A percentile compares a stretch with the other conserved stretches of the same genome.
Evolutionary conservation across 306 rosid genomes (phyloP).

Genomic region (Lathyrus aphaca): DNA sequence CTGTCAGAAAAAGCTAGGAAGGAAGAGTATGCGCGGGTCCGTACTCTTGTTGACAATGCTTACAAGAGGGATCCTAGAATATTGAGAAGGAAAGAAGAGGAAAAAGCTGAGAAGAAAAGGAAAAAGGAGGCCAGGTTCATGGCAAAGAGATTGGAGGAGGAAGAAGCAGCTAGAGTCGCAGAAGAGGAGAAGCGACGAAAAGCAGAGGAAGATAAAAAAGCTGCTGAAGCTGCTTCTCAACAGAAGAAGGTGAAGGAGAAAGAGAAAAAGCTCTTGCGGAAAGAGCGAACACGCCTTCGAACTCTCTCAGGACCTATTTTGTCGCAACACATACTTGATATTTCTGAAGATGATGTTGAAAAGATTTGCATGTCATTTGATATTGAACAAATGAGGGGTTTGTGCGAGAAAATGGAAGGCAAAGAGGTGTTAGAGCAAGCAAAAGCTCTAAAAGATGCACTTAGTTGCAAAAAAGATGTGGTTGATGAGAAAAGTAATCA

Average conservation of each 20-base stretch:
- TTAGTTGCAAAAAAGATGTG: constrained; percentile 43
- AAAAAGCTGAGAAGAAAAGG: constrained; percentile 75
- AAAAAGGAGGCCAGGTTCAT: constrained; percentile 78
- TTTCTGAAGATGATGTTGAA: constrained; percentile 76
- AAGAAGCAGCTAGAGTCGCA: constrained; percentile 81
- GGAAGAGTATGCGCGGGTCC: constrained; percentile 83
- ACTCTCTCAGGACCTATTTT: constrained; percentile 63
- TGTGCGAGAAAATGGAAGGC: constrained; percentile 77
- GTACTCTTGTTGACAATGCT: constrained; percentile 87
- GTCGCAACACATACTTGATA: constrained; percentile 51
- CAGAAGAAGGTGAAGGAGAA: constrained; percentile 85
- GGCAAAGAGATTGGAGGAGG: constrained; percentile 87
- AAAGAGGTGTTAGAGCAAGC: constrained; percentile 60
- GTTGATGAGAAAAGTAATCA: constrained; percentile 49
- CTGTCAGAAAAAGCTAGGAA: constrained; percentile 92
- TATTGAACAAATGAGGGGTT: constrained; percentile 64
- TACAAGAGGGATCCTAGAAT: constrained; percentile 91
- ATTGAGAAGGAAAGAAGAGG: constrained; percentile 78
- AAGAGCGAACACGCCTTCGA: constrained; percentile 83
- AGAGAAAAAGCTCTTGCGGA: constrained; percentile 91
- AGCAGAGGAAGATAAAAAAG: constrained; percentile 77
- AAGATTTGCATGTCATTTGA: constrained; percentile 69
- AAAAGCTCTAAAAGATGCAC: constrained; percentile 57
- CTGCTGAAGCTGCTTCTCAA: constrained; percentile 78
- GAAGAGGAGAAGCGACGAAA: constrained; percentile 75